phyloP scores from a whole-genome alignment of 768 basidiomycete genomes.

The Termitomyces bulborhizus region DNA sequence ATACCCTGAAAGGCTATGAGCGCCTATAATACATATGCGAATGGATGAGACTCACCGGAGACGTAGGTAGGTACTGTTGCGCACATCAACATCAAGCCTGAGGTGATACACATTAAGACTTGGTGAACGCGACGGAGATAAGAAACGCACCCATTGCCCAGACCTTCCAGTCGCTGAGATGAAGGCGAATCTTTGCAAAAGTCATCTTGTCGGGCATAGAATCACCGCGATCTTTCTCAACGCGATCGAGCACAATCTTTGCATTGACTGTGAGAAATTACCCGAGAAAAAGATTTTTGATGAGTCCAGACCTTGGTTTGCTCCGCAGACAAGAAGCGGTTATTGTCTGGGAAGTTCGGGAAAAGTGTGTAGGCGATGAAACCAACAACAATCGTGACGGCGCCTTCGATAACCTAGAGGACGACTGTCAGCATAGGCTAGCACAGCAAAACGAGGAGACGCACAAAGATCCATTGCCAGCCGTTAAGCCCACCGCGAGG shows the following conservation, averaged over 20 bases:
- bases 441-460: neutral
- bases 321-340: constrained; percentile 26
- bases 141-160: constrained; percentile 27
- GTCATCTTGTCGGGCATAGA: constrained; percentile 29
- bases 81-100: constrained; percentile 32
- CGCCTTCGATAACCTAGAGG: constrained; percentile 20
- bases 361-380: constrained; percentile 17
- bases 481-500: constrained; percentile 12
- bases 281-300: neutral
- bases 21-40: neutral
- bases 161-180: constrained; percentile 30
- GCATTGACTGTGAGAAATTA: neutral
- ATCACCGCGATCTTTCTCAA: constrained; percentile 32
- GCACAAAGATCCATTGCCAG: constrained; percentile 25
- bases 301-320: constrained; percentile 23
- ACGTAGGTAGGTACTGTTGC: constrained; percentile 32
- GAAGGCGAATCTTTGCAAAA: constrained; percentile 22
- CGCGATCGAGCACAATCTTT: constrained; percentile 21
- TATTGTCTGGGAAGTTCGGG: constrained; percentile 22
- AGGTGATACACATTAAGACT: neutral
- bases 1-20: constrained; percentile 9
- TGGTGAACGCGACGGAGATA: neutral
- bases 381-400: constrained; percentile 18
- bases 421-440: neutral
- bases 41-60: constrained; percentile 15